Conservation (phyloP, 495 filamentous ascomycete genomes). For the Daldinia grandis region DNA sequence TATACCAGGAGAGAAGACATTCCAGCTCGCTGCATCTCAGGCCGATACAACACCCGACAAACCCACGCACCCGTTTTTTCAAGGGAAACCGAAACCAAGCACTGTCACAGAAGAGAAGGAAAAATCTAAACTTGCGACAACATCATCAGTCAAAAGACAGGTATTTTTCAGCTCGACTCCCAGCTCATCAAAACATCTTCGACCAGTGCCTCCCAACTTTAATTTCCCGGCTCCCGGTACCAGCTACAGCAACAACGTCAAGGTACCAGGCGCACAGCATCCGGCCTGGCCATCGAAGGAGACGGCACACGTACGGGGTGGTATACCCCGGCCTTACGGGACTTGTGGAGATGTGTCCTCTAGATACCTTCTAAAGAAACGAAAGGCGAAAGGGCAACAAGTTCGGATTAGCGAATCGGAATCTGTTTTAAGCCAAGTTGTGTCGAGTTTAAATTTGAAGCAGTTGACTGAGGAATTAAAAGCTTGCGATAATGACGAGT, state of each 20-base stretch:
- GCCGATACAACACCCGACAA: constrained; percentile 56
- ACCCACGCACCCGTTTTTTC: constrained; percentile 84
- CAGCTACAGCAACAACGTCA: constrained; percentile 49
- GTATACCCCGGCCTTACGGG: not conserved
- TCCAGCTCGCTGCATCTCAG: not conserved
- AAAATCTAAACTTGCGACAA: constrained; percentile 28
- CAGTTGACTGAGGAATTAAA: constrained; percentile 46
- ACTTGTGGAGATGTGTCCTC: not conserved
- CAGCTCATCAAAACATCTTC: constrained; percentile 45
- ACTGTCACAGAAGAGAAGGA: constrained; percentile 30
- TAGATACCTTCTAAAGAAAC: constrained; percentile 16
- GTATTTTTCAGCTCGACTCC: constrained; percentile 49
- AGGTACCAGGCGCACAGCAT: constrained; percentile 66
- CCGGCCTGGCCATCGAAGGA: constrained; percentile 76
- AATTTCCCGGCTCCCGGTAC: constrained; percentile 46
- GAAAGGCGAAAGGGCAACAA: constrained; percentile 61
- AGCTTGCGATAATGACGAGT: constrained; percentile 50
- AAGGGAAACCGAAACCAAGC: constrained; percentile 50
- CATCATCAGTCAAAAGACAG: constrained; percentile 28
- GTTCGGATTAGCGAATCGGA: constrained; percentile 54
- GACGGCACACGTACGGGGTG: constrained; percentile 66
- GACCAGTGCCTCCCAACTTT: constrained; percentile 22
- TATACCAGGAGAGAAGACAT: constrained; percentile 38
- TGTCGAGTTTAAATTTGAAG: constrained; percentile 21
- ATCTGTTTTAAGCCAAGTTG: constrained; percentile 49